phyloP scores from a whole-genome alignment of 495 filamentous ascomycete genomes.

The Tetracladium setigerum region DNA sequence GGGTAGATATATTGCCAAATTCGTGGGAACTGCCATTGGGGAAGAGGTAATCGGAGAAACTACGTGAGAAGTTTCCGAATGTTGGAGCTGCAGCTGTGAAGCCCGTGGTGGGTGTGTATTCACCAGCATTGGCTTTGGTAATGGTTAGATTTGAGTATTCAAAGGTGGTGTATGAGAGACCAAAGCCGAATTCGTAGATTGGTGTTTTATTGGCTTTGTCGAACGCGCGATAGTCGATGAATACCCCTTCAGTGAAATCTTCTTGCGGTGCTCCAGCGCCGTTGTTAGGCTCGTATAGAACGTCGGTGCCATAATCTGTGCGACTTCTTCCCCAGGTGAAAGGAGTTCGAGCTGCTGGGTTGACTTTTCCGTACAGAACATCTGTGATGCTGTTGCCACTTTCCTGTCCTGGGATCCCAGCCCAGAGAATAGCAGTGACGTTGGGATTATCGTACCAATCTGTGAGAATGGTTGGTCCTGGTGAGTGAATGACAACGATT shows the following conservation, averaged over 20 bases:
- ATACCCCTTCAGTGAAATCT: slow-evolving; percentile 76
- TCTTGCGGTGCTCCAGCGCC: slow-evolving; percentile 62
- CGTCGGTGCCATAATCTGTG: slow-evolving; percentile 65
- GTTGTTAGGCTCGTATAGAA: slow-evolving; percentile 79
- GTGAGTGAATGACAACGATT: slow-evolving; percentile 84
- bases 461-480: slow-evolving; percentile 71
- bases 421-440: slow-evolving; percentile 92
- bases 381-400: slow-evolving; percentile 82
- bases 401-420: slow-evolving; percentile 86
- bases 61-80: slow-evolving; percentile 57
- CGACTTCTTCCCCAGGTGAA: slow-evolving; percentile 78
- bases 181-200: slow-evolving; percentile 88
- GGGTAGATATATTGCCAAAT: slow-evolving; percentile 73
- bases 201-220: slow-evolving; percentile 70
- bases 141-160: slow-evolving; percentile 70
- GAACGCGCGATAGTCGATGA: slow-evolving; percentile 91
- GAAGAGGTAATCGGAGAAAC: slow-evolving; percentile 64
- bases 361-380: slow-evolving; percentile 83
- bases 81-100: slow-evolving; percentile 58
- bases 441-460: slow-evolving; percentile 80
- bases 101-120: slow-evolving; percentile 63
- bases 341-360: slow-evolving; percentile 77
- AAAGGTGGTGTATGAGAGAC: slow-evolving; percentile 86
- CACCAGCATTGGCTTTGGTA: slow-evolving; percentile 28
- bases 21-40: slow-evolving; percentile 48